A percentile compares a stretch with the other conserved stretches of the same genome.
Evolutionary conservation across 1,284 basidiomycete species (phyloP).

Genomic region (Cutaneotrichosporon dermatis): DNA sequence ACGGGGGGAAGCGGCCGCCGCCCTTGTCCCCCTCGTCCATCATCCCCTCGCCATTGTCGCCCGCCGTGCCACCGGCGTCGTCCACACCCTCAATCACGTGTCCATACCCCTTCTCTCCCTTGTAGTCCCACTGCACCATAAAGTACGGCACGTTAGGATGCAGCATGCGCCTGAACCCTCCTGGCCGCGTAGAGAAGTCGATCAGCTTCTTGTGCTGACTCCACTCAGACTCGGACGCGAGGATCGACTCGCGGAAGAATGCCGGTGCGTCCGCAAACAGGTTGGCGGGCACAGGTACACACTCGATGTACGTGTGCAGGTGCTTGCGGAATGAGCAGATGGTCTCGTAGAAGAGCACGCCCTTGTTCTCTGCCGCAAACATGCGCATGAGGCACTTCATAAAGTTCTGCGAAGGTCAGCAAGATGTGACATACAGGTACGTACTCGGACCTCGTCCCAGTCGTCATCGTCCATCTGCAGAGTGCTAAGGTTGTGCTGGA

Average conservation of each 20-base stretch:
- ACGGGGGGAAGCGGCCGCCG: slow-evolving; percentile 82
- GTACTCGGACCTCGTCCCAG: slow-evolving; percentile 89
- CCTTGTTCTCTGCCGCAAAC: slow-evolving; percentile 82
- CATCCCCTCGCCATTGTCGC: slow-evolving; percentile 58
- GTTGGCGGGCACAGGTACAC: slow-evolving; percentile 77
- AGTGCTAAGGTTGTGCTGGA: slow-evolving; percentile 85
- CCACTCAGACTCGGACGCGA: slow-evolving; percentile 90
- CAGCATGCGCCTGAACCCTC: slow-evolving; percentile 85
- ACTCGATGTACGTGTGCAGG: slow-evolving; percentile 87
- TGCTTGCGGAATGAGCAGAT: slow-evolving; percentile 79
- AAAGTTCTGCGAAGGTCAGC: slow-evolving; percentile 66
- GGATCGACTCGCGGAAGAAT: slow-evolving; percentile 93
- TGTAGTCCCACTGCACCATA: slow-evolving; percentile 96
- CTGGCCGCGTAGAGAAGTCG: slow-evolving; percentile 79
- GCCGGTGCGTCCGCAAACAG: slow-evolving; percentile 79
- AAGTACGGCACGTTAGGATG: slow-evolving; percentile 97
- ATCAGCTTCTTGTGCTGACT: slow-evolving; percentile 95
- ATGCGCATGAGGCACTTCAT: slow-evolving; percentile 98
- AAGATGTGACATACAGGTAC: slow-evolving; percentile 28
- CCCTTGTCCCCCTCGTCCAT: slow-evolving; percentile 81
- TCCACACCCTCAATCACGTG: slow-evolving; percentile 90
- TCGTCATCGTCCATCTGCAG: slow-evolving; percentile 95
- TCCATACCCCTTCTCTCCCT: slow-evolving; percentile 93
- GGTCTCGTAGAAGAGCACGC: slow-evolving; percentile 91
- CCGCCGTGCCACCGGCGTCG: slow-evolving; percentile 59